Conservation (phyloP, 352 stramenopile genomes). For the Phytophthora pisi region DNA sequence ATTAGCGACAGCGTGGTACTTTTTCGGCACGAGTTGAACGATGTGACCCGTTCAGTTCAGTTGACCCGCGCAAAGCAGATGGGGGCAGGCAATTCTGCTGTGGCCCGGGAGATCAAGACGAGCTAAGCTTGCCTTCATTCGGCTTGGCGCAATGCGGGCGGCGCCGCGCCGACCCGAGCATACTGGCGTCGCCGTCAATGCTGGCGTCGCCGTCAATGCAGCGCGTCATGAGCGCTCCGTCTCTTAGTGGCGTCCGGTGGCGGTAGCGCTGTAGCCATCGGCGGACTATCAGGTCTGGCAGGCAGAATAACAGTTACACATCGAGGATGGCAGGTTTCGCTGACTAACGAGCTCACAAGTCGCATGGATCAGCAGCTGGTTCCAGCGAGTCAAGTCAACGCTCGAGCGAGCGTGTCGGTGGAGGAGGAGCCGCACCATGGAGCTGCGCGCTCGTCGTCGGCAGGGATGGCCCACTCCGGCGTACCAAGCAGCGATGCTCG, state of each 20-base stretch:
- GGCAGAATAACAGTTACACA: background rate
- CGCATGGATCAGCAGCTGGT: background rate
- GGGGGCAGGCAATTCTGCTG: background rate
- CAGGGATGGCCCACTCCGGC: background rate
- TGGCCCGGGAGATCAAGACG: background rate
- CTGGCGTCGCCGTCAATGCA: background rate
- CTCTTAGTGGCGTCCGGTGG: conserved; percentile 9
- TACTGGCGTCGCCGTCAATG: background rate
- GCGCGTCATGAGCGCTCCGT: background rate
- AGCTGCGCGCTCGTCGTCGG: background rate
- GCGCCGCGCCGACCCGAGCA: no score
- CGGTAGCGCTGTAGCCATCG: conserved; percentile 11
- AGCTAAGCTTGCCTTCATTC: background rate
- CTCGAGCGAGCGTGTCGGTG: background rate
- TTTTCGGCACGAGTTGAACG: conserved; percentile 8
- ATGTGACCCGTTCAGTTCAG: background rate
- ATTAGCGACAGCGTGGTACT: background rate
- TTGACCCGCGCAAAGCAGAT: conserved; percentile 5
- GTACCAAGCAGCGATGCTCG: background rate
- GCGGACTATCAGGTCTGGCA: conserved; percentile 5
- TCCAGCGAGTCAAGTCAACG: background rate
- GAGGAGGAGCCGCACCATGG: background rate
- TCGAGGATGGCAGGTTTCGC: conserved; percentile 9
- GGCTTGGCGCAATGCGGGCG: no score
- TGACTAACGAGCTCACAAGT: conserved; percentile 3